phyloP scores from a whole-genome alignment of 164 flowering plant species.

The Cinnamomum micranthum region DNA sequence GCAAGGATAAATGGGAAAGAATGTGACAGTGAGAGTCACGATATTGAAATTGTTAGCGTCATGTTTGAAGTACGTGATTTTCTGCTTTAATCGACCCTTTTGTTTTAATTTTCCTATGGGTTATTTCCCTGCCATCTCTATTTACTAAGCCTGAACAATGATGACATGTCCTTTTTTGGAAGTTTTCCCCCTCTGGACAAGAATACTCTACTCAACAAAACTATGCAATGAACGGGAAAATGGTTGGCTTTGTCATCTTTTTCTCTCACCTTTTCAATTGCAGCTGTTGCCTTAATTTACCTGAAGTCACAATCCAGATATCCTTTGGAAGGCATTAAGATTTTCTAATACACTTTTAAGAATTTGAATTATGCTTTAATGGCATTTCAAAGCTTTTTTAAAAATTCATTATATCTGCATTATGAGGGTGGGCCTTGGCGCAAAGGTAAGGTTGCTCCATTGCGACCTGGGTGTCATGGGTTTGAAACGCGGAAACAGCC shows the following conservation, averaged over 20 bases:
- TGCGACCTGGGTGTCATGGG: too few species aligned
- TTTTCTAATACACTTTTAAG: not conserved
- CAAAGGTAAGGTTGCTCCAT: too few species aligned
- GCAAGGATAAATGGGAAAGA: conserved; percentile 35
- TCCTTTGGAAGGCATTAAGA: not conserved
- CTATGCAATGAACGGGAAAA: not conserved
- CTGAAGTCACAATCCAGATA: not conserved
- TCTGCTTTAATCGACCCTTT: not conserved
- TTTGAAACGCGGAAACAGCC: too few species aligned
- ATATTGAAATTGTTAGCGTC: conserved; percentile 66
- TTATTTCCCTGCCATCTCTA: not conserved
- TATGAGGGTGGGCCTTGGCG: too few species aligned
- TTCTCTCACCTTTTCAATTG: not conserved
- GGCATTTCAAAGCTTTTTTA: too few species aligned
- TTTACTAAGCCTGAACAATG: not conserved
- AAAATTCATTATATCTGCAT: too few species aligned
- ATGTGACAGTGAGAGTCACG: conserved; percentile 41
- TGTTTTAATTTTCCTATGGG: not conserved
- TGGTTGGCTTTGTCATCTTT: not conserved
- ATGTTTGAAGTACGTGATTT: conserved; percentile 70
- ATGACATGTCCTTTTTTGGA: not conserved
- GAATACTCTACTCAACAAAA: too few species aligned
- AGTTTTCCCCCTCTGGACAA: too few species aligned
- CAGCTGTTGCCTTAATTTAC: not conserved
- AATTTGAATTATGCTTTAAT: too few species aligned